A percentile compares a stretch with the other conserved stretches of the same genome.
Evolutionary conservation across 257 asterid species (phyloP).

Genomic region (Marsdenia floribunda): DNA sequence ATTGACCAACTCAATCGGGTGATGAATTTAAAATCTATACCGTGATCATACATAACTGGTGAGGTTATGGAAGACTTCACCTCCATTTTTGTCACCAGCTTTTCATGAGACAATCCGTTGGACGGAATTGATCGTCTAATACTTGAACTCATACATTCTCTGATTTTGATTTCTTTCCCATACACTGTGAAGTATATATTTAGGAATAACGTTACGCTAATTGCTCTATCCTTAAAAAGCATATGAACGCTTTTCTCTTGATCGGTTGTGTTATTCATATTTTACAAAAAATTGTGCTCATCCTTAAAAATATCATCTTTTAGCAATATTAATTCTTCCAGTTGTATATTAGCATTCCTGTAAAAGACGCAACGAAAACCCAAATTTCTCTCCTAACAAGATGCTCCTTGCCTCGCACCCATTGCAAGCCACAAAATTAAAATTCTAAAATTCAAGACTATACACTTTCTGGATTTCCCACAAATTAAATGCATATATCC

Average conservation of each 20-base stretch:
- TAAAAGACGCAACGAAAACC: background rate
- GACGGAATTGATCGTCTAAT: too few relatives aligned
- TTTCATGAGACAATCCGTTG: too few relatives aligned
- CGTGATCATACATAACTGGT: background rate
- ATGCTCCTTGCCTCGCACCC: background rate
- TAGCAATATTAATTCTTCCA: background rate
- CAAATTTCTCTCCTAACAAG: background rate
- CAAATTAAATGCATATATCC: too few relatives aligned
- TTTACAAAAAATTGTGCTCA: background rate
- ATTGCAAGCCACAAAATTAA: background rate
- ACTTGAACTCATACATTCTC: too few relatives aligned
- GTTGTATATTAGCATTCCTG: background rate
- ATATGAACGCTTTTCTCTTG: background rate
- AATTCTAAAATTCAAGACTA: too few relatives aligned
- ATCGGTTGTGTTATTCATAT: background rate
- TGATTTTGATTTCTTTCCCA: too few relatives aligned
- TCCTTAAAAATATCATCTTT: background rate
- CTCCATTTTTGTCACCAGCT: background rate
- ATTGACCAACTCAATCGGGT: background rate
- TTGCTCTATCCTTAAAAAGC: background rate
- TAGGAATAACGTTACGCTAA: background rate
- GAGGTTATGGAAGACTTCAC: too few relatives aligned
- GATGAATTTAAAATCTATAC: background rate
- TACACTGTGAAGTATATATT: too few relatives aligned
- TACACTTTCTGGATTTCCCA: too few relatives aligned